Percentiles rank a stretch among this genome's conserved stretches.
Evolutionary conservation across 306 rosid genomes (phyloP).

Genomic region (Glycine tomentella): DNA sequence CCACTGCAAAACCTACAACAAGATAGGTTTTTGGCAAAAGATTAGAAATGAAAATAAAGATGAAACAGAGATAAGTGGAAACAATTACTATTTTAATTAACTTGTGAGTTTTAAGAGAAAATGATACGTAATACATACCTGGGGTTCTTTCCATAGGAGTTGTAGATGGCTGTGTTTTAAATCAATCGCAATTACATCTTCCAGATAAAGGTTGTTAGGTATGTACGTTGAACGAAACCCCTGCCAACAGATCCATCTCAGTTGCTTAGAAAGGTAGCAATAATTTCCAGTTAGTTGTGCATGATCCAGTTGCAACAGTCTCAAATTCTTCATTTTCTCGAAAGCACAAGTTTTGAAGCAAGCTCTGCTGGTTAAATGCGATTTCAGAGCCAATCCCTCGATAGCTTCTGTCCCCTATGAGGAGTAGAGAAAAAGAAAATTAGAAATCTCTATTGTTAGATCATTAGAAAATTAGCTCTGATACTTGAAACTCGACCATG

Average conservation of each 20-base stretch:
- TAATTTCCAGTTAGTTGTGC: background rate
- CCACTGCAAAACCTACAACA: background rate
- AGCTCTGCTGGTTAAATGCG: too few relatives aligned
- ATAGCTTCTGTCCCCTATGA: background rate
- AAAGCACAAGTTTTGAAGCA: background rate
- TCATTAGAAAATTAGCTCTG: too few relatives aligned
- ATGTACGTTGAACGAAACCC: background rate
- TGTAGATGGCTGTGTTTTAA: background rate
- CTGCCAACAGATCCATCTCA: background rate
- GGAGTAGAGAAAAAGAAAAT: background rate
- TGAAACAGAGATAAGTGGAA: background rate
- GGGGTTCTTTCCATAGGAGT: background rate
- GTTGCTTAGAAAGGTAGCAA: background rate
- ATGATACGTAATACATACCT: background rate
- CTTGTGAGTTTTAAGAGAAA: background rate
- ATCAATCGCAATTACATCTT: background rate
- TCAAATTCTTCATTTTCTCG: background rate
- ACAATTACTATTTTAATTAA: background rate
- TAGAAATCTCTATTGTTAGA: too few relatives aligned
- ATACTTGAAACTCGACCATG: too few relatives aligned
- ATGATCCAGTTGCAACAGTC: background rate
- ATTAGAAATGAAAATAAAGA: background rate
- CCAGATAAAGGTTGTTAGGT: background rate
- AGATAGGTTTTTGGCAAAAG: conserved; percentile 22
- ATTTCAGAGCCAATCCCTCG: background rate